These are phyloP conservation scores for Fusarium hainanense DNA, from an alignment of 2,329 filamentous ascomycete genomes.

Conservation along the genomic window DNA sequence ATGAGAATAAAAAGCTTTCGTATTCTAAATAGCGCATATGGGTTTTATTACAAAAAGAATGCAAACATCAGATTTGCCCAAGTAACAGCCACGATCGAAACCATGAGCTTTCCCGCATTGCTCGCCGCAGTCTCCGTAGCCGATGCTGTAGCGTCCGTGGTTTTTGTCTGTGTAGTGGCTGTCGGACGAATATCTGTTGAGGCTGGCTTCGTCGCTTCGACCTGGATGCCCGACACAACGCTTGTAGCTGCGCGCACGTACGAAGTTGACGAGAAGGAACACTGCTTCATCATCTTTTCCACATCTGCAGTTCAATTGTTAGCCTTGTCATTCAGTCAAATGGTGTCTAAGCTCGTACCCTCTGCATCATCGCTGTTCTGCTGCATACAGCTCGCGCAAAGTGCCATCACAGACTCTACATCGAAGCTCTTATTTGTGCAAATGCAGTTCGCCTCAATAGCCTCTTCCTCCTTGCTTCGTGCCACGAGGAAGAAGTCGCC, in stretches of 20 bases:
- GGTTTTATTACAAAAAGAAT: neutral
- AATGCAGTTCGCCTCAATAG: neutral
- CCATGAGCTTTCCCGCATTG: neutral
- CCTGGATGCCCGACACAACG: slow-evolving; percentile 1
- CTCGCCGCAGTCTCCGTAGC: neutral
- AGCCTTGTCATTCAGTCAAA: rapidly evolving
- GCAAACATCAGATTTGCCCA: neutral
- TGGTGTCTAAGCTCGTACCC: rapidly evolving
- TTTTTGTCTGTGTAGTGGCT: neutral
- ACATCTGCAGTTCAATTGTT: neutral
- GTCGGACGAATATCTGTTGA: neutral
- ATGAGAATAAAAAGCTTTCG: no score
- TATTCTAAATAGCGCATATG: no score
- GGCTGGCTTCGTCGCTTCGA: slow-evolving; percentile 2
- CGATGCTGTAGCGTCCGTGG: neutral
- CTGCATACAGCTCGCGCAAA: neutral
- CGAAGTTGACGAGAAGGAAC: neutral
- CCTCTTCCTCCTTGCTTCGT: neutral
- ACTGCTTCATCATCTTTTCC: slow-evolving; percentile 7
- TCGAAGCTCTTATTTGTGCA: slow-evolving; percentile 1
- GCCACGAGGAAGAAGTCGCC: neutral
- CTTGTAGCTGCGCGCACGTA: neutral
- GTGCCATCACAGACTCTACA: neutral
- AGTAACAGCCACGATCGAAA: neutral
- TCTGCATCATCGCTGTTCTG: slow-evolving; percentile 4